Evolutionary conservation across 2,329 filamentous ascomycete genomes (phyloP).

Genomic region (Thermochaetoides dissita): DNA sequence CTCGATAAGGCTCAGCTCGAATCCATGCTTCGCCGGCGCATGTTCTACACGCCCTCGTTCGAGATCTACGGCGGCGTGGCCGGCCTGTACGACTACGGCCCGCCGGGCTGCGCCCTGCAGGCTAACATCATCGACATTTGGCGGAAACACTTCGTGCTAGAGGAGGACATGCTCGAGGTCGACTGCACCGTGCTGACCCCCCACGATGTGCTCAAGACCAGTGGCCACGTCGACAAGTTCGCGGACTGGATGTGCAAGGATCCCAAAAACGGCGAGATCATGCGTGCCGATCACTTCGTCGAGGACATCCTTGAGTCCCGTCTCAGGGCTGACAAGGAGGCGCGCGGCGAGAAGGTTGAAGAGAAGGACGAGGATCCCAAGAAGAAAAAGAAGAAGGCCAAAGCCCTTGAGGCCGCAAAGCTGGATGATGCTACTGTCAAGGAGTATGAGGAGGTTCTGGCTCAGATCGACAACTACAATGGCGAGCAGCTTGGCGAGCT

Average conservation of each 20-base stretch:
- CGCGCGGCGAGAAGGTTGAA: constrained; percentile 68
- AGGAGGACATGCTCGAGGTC: constrained; percentile 91
- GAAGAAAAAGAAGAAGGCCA: constrained; percentile 80
- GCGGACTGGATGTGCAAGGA: constrained; percentile 99
- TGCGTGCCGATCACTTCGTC: constrained; percentile 90
- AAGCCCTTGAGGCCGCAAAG: constrained; percentile 67
- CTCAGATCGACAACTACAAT: constrained; percentile 89
- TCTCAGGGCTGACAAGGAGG: constrained; percentile 82
- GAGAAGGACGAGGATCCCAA: constrained; percentile 55
- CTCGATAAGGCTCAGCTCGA: constrained; percentile 75
- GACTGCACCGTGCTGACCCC: constrained; percentile 92
- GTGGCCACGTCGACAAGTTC: constrained; percentile 94
- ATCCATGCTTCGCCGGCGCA: constrained; percentile 68
- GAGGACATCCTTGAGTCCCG: constrained; percentile 83
- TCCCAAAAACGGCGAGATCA: constrained; percentile 90
- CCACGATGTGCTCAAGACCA: constrained; percentile 85
- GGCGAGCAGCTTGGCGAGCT: constrained; percentile 74
- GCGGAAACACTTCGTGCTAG: constrained; percentile 85
- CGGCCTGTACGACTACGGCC: constrained; percentile 87
- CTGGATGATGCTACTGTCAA: constrained; percentile 73
- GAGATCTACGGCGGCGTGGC: constrained; percentile 87
- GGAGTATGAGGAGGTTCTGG: constrained; percentile 84
- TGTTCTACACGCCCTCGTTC: constrained; percentile 92
- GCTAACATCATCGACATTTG: constrained; percentile 78
- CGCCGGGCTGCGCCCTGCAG: constrained; percentile 73